Evolutionary conservation across 768 basidiomycete species (phyloP), one percentile per base, ranked within the genome.

Genomic region (Phlegmacium glaucopus): DNA sequence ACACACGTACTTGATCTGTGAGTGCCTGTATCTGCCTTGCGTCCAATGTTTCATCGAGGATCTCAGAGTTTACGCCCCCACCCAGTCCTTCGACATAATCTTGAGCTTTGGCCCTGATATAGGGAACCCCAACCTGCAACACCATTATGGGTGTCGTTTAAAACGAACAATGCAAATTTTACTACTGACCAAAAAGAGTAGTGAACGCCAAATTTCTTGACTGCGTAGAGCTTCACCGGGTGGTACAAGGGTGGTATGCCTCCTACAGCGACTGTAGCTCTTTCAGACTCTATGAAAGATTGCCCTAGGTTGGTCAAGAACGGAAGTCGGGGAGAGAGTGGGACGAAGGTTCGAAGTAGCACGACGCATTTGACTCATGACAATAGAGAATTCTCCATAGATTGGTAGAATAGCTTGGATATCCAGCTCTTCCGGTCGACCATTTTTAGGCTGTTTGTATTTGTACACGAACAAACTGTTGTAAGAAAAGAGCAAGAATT

Each of bases 51-150:
- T 83, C 83, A 29, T 82, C 79, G 10, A 82, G 63, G 16, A 85
- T 63, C 39, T 91, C 87, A n/a, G 74, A 68, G 49, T 80, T 79
- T 6, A 85, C 57, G 4, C 88, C 87, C 17, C 94, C 95, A 4
- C 95, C 94, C 11, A 97, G 65, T 35, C 84, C 79, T 66, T 99
- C 95, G 58, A 84, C 95, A 58, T 90, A 87, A 59, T 96, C 94
- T 38, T 90, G 87, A 3, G 84, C 80, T 63, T 95, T 95, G 16
- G 93, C 87, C 55, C 90, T 79, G 17, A 95, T 50, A 61, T 96
- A 98, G 4, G 95, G 95, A 4, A 98, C 63, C 12, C 87, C 90
- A 39, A 97, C 78, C 94, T 92, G 45, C 15, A 53, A 32, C 43
- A 39, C 48, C 43, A 3, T 40, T 22, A 12, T 22, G 15, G 17